Evolutionary conservation across 2,329 filamentous ascomycete species (phyloP).

Genomic region (Clonostachys solani): DNA sequence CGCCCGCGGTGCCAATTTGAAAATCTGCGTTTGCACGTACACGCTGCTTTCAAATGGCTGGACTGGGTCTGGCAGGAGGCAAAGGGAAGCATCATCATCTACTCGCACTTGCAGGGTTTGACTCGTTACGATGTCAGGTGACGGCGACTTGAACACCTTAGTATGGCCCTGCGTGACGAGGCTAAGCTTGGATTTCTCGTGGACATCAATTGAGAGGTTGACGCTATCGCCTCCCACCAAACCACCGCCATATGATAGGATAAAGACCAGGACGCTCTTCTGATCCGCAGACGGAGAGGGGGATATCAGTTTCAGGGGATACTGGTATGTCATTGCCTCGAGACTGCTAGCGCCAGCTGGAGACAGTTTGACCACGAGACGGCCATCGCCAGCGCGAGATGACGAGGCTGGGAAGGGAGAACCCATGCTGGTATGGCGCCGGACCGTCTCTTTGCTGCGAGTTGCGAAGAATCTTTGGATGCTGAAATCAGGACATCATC

Average conservation of each 20-base stretch:
- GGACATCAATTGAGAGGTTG: conserved; percentile 65
- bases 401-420: conserved; percentile 77
- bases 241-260: conserved; percentile 92
- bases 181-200: conserved; percentile 60
- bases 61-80: conserved; percentile 82
- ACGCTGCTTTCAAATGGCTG: conserved; percentile 84
- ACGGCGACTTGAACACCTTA: conserved; percentile 84
- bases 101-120: conserved; percentile 52
- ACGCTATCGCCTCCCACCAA: conserved; percentile 85
- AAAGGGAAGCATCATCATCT: conserved; percentile 47
- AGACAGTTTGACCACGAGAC: conserved; percentile 67
- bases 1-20: conserved; percentile 52
- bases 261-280: conserved; percentile 74
- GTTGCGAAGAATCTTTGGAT: neutral
- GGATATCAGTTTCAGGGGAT: conserved; percentile 89
- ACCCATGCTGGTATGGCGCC: conserved; percentile 27
- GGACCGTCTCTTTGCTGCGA: neutral
- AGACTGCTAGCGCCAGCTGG: conserved; percentile 70
- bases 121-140: conserved; percentile 48
- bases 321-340: conserved; percentile 78
- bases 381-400: conserved; percentile 72
- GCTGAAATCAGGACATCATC: neutral
- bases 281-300: conserved; percentile 63
- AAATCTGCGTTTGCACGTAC: conserved; percentile 81
- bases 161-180: conserved; percentile 77